Evolutionary conservation across 495 filamentous ascomycete genomes (phyloP).

Genomic region (Aspergillus incahuasiensis): DNA sequence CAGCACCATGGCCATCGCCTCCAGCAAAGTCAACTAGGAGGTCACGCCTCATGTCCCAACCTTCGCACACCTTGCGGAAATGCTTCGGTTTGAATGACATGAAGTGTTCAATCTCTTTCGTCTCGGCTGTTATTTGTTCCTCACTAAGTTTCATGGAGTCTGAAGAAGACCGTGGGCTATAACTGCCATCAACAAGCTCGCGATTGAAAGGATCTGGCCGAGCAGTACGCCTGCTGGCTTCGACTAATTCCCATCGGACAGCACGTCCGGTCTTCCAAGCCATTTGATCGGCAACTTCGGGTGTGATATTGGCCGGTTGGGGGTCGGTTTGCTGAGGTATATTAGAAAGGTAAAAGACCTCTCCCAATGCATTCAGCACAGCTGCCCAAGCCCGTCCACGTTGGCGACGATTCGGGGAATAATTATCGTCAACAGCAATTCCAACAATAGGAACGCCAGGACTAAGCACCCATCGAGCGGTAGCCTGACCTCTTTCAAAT

Average conservation of each 20-base stretch:
- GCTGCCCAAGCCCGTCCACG: conserved; percentile 78
- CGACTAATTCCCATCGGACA: conserved; percentile 74
- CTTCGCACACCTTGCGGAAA: conserved; percentile 72
- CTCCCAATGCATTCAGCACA: conserved; percentile 84
- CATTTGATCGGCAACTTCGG: conserved; percentile 50
- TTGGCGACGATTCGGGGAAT: conserved; percentile 60
- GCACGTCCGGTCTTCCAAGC: conserved; percentile 79
- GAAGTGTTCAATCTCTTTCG: conserved; percentile 75
- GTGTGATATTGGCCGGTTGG: conserved; percentile 25
- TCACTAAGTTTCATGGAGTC: conserved; percentile 66
- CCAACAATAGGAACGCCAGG: conserved; percentile 90
- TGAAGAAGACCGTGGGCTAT: conserved; percentile 64
- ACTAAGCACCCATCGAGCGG: conserved; percentile 80
- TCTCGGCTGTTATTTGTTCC: conserved; percentile 68
- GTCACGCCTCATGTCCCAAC: conserved; percentile 89
- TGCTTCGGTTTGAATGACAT: conserved; percentile 67
- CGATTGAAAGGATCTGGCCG: conserved; percentile 64
- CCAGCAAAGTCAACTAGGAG: conserved; percentile 86
- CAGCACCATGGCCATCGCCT: conserved; percentile 65
- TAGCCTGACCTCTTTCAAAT: conserved; percentile 68
- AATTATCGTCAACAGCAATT: conserved; percentile 79
- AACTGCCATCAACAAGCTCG: conserved; percentile 56
- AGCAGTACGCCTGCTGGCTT: conserved; percentile 66
- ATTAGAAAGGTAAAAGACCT: conserved; percentile 78
- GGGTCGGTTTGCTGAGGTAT: conserved; percentile 48